Evolutionary conservation across 257 asterid species (phyloP).

Genomic region (Scutellaria galericulata): DNA sequence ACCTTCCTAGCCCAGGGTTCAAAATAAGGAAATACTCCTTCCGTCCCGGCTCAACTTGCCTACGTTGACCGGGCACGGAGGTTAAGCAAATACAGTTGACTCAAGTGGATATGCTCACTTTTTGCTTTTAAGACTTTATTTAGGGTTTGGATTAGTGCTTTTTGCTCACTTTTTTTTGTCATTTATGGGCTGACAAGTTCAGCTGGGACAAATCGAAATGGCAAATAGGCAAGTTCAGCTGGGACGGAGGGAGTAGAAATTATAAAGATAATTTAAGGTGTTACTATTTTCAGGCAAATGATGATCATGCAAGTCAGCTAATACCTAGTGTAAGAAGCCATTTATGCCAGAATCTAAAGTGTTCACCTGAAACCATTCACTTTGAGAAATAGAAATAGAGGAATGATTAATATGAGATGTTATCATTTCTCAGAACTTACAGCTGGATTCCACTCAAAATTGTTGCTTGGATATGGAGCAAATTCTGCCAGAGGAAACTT

Average conservation of each 20-base stretch:
- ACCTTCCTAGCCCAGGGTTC: slow-evolving; percentile 24
- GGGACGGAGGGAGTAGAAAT: too few relatives aligned
- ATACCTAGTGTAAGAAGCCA: neutral
- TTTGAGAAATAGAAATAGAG: slow-evolving; percentile 21
- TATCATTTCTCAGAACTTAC: slow-evolving; percentile 58
- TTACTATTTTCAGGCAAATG: neutral
- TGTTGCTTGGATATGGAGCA: slow-evolving; percentile 70
- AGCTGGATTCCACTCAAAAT: slow-evolving; percentile 88
- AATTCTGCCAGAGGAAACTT: slow-evolving; percentile 93
- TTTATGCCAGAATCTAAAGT: neutral
- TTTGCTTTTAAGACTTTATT: too few relatives aligned
- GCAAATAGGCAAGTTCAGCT: too few relatives aligned
- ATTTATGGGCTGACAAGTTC: too few relatives aligned
- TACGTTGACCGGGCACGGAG: too few relatives aligned
- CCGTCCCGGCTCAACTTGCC: too few relatives aligned
- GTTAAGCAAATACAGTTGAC: too few relatives aligned
- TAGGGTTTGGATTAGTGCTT: too few relatives aligned
- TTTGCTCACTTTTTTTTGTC: too few relatives aligned
- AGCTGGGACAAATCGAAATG: too few relatives aligned
- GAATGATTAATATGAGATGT: slow-evolving; percentile 12
- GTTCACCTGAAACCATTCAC: slow-evolving; percentile 1
- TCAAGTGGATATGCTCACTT: too few relatives aligned
- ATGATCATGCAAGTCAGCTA: slow-evolving; percentile 8
- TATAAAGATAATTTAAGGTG: too few relatives aligned
- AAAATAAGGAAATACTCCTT: neutral